A percentile compares a stretch with the other conserved stretches of the same genome.
Evolutionary conservation across 2,329 filamentous ascomycete species (phyloP).

Genomic region (Ilyonectria sp.): DNA sequence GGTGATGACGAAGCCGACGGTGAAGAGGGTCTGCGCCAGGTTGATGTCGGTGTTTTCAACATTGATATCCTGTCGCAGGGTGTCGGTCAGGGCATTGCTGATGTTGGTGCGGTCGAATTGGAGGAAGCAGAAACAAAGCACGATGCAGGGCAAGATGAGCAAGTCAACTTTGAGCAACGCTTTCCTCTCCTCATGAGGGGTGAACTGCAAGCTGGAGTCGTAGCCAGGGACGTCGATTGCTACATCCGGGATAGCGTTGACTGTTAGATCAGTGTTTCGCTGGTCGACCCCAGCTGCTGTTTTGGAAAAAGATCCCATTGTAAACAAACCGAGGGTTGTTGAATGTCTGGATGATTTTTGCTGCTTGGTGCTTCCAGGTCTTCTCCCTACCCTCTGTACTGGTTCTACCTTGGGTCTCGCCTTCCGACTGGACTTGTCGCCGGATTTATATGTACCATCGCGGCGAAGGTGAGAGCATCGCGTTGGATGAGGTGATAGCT

Average conservation of each 20-base stretch:
- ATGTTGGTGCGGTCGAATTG: conserved; percentile 59
- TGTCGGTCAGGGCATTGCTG: conserved; percentile 67
- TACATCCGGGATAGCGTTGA: conserved; percentile 29
- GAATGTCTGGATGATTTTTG: too few species aligned
- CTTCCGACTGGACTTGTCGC: too few species aligned
- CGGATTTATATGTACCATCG: background rate
- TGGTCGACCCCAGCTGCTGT: too few species aligned
- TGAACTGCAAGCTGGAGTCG: conserved; percentile 34
- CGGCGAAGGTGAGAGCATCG: too few species aligned
- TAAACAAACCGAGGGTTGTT: too few species aligned
- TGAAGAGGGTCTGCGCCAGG: conserved; percentile 65
- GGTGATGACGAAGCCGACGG: conserved; percentile 64
- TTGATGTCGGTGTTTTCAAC: conserved; percentile 67
- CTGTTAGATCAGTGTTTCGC: too few species aligned
- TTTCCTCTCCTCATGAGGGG: conserved; percentile 26
- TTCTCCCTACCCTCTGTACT: too few species aligned
- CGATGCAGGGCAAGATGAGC: conserved; percentile 48
- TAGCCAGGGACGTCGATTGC: conserved; percentile 45
- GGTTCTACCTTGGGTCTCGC: too few species aligned
- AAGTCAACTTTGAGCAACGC: conserved; percentile 48
- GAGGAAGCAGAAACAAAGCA: conserved; percentile 52
- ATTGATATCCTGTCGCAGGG: conserved; percentile 62
- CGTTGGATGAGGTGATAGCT: background rate
- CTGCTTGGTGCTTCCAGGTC: too few species aligned
- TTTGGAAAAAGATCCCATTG: too few species aligned